Percentiles rank a stretch among this genome's conserved stretches.
Conservation (phyloP, 306 rosid species). For the Carpinus fangiana region DNA sequence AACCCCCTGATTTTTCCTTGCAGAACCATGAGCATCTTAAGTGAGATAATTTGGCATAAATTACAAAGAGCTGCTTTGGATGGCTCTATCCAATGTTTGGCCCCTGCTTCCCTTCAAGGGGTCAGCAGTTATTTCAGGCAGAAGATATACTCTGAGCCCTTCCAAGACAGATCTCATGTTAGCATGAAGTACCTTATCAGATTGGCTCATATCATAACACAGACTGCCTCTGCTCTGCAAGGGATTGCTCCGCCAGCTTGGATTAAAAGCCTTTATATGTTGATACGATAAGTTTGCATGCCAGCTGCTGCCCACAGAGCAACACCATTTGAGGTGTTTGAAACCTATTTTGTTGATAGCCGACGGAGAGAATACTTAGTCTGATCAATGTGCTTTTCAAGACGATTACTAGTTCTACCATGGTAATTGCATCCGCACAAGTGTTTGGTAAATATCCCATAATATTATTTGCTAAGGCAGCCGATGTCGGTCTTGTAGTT, state of each 20-base stretch:
- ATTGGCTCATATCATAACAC: not conserved
- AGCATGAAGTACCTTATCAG: constrained; percentile 20
- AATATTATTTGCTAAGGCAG: not conserved
- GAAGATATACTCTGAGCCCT: constrained; percentile 20
- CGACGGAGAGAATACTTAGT: constrained; percentile 12
- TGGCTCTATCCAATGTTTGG: constrained; percentile 24
- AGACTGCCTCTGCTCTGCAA: constrained; percentile 5
- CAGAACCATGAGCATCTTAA: constrained; percentile 20
- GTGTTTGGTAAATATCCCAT: not conserved
- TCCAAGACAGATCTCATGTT: constrained; percentile 21
- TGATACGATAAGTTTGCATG: constrained; percentile 3
- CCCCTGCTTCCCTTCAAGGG: constrained; percentile 32
- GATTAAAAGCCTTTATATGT: not conserved
- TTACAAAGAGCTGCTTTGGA: constrained; percentile 20
- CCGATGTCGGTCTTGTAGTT: not conserved
- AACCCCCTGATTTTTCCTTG: constrained; percentile 3
- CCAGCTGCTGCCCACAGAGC: constrained; percentile 17
- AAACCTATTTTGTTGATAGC: constrained; percentile 26
- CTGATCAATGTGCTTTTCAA: not conserved
- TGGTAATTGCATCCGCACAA: not conserved
- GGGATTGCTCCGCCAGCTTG: constrained; percentile 1
- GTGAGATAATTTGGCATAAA: constrained; percentile 19
- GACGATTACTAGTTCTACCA: constrained; percentile 4
- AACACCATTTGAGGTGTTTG: constrained; percentile 21
- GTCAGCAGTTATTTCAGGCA: constrained; percentile 28